These are phyloP conservation scores for Leishmania arabica DNA, from an alignment of 208 protist genomes.

Conservation along the genomic window DNA sequence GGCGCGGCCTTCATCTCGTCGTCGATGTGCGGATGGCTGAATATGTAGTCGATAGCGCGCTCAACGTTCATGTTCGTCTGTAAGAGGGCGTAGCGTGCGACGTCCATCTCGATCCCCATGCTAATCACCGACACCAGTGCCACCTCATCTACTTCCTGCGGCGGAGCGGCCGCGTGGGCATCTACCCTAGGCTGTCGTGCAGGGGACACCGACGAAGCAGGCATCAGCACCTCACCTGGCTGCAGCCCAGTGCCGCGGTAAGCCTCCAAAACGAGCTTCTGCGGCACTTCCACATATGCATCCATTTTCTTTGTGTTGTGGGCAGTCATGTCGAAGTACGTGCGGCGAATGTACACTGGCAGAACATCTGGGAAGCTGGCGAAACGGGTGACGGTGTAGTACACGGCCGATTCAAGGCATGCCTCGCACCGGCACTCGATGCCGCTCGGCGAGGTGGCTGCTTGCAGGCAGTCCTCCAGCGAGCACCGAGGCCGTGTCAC, in stretches of 20 bases:
- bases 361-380: conserved; percentile 90
- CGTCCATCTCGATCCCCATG: conserved; percentile 86
- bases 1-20: conserved; percentile 26
- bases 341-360: conserved; percentile 71
- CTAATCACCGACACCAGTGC: conserved; percentile 77
- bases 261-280: conserved; percentile 56
- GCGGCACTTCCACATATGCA: conserved; percentile 85
- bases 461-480: conserved; percentile 69
- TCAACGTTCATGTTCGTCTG: conserved; percentile 93
- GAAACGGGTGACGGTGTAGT: conserved; percentile 58
- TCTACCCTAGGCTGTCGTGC: conserved; percentile 3
- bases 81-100: conserved; percentile 79
- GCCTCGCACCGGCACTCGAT: conserved; percentile 80
- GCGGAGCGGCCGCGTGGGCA: background rate
- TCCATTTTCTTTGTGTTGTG: conserved; percentile 87
- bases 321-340: conserved; percentile 78
- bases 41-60: conserved; percentile 96
- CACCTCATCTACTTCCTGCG: conserved; percentile 65
- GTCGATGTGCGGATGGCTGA: conserved; percentile 92
- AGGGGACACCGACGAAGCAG: conserved; percentile 1
- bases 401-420: conserved; percentile 50
- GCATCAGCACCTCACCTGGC: conserved; percentile 67
- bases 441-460: conserved; percentile 25
- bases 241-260: conserved; percentile 66
- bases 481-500: conserved; percentile 51